These are phyloP conservation scores for Wickerhamomyces ciferrii DNA, from an alignment of 805 yeast genomes.

Conservation along the genomic window DNA sequence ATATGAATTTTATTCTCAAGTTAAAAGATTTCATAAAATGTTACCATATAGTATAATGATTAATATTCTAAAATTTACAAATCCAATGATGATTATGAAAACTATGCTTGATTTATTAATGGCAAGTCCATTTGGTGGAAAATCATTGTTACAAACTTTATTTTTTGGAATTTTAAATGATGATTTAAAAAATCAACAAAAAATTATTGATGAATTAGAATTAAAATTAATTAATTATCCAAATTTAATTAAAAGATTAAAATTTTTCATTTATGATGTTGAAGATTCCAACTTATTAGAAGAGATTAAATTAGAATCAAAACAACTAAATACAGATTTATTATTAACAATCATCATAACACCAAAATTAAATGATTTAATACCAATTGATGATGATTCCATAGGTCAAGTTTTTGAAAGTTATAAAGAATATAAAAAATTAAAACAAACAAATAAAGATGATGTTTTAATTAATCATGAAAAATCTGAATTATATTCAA, in stretches of 20 bases:
- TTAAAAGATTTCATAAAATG: slow-evolving; percentile 64
- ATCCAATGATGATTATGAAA: slow-evolving; percentile 81
- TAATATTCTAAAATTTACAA: slow-evolving; percentile 74
- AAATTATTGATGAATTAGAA: slow-evolving; percentile 43
- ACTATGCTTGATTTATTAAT: slow-evolving; percentile 75
- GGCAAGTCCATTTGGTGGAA: slow-evolving; percentile 69
- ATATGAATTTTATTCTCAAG: slow-evolving; percentile 65
- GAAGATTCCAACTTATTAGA: slow-evolving; percentile 26
- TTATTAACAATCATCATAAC: slow-evolving; percentile 17
- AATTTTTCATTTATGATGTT: slow-evolving; percentile 27
- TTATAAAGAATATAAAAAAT: slow-evolving; percentile 19
- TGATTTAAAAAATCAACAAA: slow-evolving; percentile 60
- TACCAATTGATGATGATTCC: slow-evolving; percentile 9
- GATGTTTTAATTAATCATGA: slow-evolving; percentile 16
- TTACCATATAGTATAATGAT: slow-evolving; percentile 79
- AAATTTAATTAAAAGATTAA: slow-evolving; percentile 24
- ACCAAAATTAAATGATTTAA: slow-evolving; percentile 13
- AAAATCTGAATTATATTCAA: slow-evolving; percentile 34
- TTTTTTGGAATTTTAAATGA: slow-evolving; percentile 71
- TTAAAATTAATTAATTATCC: slow-evolving; percentile 26
- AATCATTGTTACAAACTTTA: slow-evolving; percentile 66
- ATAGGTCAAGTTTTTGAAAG: slow-evolving; percentile 18
- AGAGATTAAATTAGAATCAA: slow-evolving; percentile 17
- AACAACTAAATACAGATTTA: slow-evolving; percentile 13
- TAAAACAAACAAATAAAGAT: slow-evolving; percentile 22